Base-by-base conservation (phyloP, 345 rosid genomes). In the Citrus medica region DNA sequence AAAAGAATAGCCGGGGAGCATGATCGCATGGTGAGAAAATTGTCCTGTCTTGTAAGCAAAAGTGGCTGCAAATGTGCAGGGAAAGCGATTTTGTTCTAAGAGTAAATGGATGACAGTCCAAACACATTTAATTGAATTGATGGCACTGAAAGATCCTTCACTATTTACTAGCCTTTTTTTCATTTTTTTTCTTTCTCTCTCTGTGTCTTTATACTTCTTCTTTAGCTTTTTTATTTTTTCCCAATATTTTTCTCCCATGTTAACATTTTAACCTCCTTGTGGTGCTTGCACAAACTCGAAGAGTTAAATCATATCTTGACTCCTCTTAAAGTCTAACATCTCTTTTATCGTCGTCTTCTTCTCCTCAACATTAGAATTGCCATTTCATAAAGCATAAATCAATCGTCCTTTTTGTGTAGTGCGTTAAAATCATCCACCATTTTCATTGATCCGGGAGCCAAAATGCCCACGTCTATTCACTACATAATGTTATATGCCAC, bases 101-200 rank as follows among this genome's bases (percentile, higher is more conserved):
- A 75, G 84, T 77, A 79, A 88, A 90, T 89, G 94, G 90, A 85
- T 89, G 91, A 84, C 92, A 89, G 94, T 82, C 91, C 88, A 80
- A 87, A 19, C 82, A 78, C 88, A 80, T 79, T 83, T 82, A 80
- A 79, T 77, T 80, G 83, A 86, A 78, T 83, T 80, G 90, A 86
- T 82, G 84, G 75, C 89, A 83, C 88, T 82, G 76, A 85, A 84
- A 82, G 79, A 70, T 81, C 86, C 82, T 58, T 55, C 21, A 69
- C 51, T 67, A n/a, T 67, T 67, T 37, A 32, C 73, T 27, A 59
- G 53, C 78, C 65, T 73, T 78, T 67, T 33, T 33, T 14, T 13
- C 5, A 13, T 38, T 19, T 10, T 19, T 10, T 17, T 14, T 22
- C 9, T 16, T 14, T 42, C 21, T 63, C 42, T 62, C 12, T 65